A percentile compares a stretch with the other conserved stretches of the same genome.
phyloP scores from a whole-genome alignment of 139 green algal genomes.

The Zygnema cylindricum region DNA sequence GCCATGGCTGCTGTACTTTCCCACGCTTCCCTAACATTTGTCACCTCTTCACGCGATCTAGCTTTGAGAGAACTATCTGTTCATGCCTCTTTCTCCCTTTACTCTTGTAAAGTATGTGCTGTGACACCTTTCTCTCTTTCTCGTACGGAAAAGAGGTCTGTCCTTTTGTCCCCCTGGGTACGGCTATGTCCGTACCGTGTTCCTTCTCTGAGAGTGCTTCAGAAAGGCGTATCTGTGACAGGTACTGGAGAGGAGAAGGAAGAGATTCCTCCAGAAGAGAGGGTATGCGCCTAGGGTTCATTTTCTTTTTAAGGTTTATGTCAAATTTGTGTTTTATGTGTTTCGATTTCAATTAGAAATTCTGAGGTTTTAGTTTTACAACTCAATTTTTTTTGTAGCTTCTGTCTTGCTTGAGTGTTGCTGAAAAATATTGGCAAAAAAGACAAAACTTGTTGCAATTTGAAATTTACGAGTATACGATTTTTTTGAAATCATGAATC shows the following conservation, averaged over 20 bases:
- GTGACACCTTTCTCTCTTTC: no score
- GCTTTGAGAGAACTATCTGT: no score
- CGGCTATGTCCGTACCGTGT: background rate
- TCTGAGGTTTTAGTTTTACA: background rate
- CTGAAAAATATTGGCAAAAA: background rate
- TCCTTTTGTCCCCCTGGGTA: background rate
- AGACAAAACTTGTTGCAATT: background rate
- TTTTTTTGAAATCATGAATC: no score
- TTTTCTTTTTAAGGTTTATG: background rate
- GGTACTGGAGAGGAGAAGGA: background rate
- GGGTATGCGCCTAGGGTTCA: background rate
- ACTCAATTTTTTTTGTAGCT: background rate
- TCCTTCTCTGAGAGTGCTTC: background rate
- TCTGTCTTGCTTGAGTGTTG: background rate
- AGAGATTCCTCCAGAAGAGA: background rate
- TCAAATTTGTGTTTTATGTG: background rate
- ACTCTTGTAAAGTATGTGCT: no score
- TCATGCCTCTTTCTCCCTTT: no score
- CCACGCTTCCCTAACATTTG: no score
- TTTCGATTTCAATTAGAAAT: background rate
- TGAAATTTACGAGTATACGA: background rate
- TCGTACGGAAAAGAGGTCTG: background rate
- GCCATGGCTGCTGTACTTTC: no score
- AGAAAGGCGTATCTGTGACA: background rate
- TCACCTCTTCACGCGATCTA: no score